Conservation (phyloP, 2,329 filamentous ascomycete species). For the Leptographium lundbergii region DNA sequence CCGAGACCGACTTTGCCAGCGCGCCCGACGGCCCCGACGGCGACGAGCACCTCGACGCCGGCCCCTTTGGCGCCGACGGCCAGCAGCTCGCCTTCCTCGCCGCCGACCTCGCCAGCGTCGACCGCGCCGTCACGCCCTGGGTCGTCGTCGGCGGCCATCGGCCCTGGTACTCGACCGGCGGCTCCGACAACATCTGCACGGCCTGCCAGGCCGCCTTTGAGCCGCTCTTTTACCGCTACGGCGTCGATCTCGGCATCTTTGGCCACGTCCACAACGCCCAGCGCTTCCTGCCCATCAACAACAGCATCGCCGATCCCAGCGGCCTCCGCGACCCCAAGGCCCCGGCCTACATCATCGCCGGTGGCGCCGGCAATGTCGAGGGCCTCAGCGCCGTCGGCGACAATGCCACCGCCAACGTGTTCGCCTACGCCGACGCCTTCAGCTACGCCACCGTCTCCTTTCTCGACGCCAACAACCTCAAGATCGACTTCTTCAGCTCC, state of each 20-base stretch:
- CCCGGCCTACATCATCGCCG: slow-evolving; percentile 43
- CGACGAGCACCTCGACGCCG: slow-evolving; percentile 27
- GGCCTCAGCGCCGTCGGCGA: slow-evolving; percentile 29
- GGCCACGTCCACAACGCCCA: slow-evolving; percentile 48
- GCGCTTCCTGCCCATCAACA: slow-evolving; percentile 31
- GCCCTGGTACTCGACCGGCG: slow-evolving; percentile 32
- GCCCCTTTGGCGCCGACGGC: slow-evolving; percentile 32
- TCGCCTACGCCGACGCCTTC: slow-evolving; percentile 38
- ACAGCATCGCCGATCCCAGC: slow-evolving; percentile 21
- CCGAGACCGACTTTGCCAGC: slow-evolving; percentile 40
- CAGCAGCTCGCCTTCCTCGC: slow-evolving; percentile 43
- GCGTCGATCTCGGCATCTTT: slow-evolving; percentile 43
- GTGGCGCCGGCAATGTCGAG: slow-evolving; percentile 44
- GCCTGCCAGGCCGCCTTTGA: slow-evolving; percentile 41
- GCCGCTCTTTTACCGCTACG: slow-evolving; percentile 38
- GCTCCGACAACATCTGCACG: slow-evolving; percentile 21
- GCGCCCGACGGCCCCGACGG: slow-evolving; percentile 27
- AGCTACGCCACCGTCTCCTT: slow-evolving; percentile 37
- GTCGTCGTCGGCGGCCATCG: slow-evolving; percentile 30
- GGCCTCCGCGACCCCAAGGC: slow-evolving; percentile 25
- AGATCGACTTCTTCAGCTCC: slow-evolving; percentile 36
- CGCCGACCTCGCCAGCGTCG: slow-evolving; percentile 42
- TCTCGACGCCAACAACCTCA: slow-evolving; percentile 28
- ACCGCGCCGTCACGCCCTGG: slow-evolving; percentile 42
- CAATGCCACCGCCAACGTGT: slow-evolving; percentile 30